A percentile compares a stretch with the other conserved stretches of the same genome.
These are phyloP conservation scores for Rhizopogon hawkerae DNA, from an alignment of 1,284 basidiomycete species.

Conservation along the genomic window DNA sequence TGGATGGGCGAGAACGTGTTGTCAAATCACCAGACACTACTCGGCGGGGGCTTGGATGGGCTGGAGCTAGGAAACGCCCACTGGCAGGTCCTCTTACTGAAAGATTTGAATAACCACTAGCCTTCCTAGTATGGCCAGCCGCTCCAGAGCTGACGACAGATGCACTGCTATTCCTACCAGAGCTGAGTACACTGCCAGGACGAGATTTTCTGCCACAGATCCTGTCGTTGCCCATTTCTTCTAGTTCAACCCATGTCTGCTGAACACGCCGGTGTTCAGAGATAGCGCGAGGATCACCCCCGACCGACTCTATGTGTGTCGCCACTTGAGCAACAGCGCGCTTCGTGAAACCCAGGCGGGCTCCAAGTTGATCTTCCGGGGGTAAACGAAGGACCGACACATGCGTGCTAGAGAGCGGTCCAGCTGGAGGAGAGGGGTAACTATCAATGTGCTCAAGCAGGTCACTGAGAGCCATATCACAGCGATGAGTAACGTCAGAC, in stretches of 20 bases:
- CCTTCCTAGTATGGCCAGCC: constrained; percentile 31
- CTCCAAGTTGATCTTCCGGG: constrained; percentile 58
- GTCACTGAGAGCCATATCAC: constrained; percentile 72
- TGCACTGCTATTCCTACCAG: constrained; percentile 46
- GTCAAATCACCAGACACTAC: constrained; percentile 39
- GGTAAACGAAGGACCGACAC: constrained; percentile 32
- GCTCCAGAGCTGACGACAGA: constrained; percentile 22
- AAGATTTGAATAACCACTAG: constrained; percentile 40
- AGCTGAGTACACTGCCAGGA: constrained; percentile 52
- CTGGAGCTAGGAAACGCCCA: constrained; percentile 43
- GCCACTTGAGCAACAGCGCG: constrained; percentile 40
- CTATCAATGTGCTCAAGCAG: constrained; percentile 75
- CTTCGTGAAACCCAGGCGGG: constrained; percentile 55
- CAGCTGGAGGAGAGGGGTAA: constrained; percentile 50
- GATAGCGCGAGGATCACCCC: constrained; percentile 48
- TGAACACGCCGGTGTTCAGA: constrained; percentile 54
- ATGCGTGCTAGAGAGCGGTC: constrained; percentile 44
- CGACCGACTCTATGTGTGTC: constrained; percentile 32
- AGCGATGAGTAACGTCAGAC: constrained; percentile 38
- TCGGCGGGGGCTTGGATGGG: constrained; percentile 36
- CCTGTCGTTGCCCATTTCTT: constrained; percentile 68
- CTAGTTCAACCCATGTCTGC: constrained; percentile 72
- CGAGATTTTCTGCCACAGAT: constrained; percentile 53
- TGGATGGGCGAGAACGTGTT: constrained; percentile 29
- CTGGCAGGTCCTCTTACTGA: constrained; percentile 34